Percentiles rank a stretch among this genome's conserved stretches.
Conservation (phyloP, 345 rosid genomes). For the Luvunga scandens region DNA sequence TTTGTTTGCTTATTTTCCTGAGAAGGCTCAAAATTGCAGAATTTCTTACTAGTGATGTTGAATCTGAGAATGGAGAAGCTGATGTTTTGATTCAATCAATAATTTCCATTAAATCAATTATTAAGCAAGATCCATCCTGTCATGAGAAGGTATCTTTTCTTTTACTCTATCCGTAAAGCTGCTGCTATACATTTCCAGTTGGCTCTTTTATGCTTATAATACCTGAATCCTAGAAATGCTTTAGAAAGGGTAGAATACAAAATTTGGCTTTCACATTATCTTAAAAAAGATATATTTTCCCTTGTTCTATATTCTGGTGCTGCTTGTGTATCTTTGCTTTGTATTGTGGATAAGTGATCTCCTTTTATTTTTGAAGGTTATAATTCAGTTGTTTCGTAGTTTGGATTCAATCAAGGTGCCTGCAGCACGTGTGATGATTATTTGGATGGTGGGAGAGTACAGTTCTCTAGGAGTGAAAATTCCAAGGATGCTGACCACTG, state of each 20-base stretch:
- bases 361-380: slow-evolving; percentile 46
- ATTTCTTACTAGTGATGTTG: slow-evolving; percentile 41
- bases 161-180: slow-evolving; percentile 19
- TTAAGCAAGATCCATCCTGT: slow-evolving; percentile 65
- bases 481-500: slow-evolving; percentile 69
- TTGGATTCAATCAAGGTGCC: slow-evolving; percentile 86
- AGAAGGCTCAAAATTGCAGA: slow-evolving; percentile 50
- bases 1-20: slow-evolving; percentile 13
- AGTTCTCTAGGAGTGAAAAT: slow-evolving; percentile 66
- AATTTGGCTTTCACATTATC: too few relatives aligned
- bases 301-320: too few relatives aligned
- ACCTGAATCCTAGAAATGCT: slow-evolving; percentile 11
- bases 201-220: slow-evolving; percentile 1
- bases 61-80: slow-evolving; percentile 52
- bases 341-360: not conserved
- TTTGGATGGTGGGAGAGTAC: slow-evolving; percentile 96
- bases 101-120: slow-evolving; percentile 71
- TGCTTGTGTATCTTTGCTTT: not conserved
- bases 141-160: slow-evolving; percentile 70
- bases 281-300: too few relatives aligned
- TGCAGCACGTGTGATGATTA: slow-evolving; percentile 83
- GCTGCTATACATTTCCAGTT: slow-evolving; percentile 5
- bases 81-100: slow-evolving; percentile 74
- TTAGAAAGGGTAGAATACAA: slow-evolving; percentile 5
- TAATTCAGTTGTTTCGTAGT: slow-evolving; percentile 70